Conservation (phyloP, 169 alveolate species). For the Plasmodium relictum region DNA sequence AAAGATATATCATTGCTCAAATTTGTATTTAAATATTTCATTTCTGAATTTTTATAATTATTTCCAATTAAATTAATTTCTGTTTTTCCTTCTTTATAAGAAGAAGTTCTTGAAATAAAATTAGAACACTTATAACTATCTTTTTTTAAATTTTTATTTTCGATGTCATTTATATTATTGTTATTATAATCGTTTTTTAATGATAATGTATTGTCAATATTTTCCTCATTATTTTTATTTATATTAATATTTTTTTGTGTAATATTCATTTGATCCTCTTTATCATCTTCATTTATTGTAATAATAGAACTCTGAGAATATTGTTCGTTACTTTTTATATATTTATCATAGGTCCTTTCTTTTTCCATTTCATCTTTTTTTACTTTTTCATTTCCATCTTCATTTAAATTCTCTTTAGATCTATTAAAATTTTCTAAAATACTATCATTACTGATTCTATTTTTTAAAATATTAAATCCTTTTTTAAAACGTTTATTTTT, state of each 20-base stretch:
- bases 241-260: too few relatives aligned
- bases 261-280: too few relatives aligned
- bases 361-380: not conserved
- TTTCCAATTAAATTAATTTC: constrained; percentile 12
- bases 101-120: constrained; percentile 19
- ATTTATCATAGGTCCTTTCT: not conserved
- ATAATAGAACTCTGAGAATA: too few relatives aligned
- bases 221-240: too few relatives aligned
- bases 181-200: not conserved
- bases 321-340: not conserved
- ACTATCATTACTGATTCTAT: constrained; percentile 19
- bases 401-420: not conserved
- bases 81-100: constrained; percentile 42
- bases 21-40: not conserved
- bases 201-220: too few relatives aligned
- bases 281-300: too few relatives aligned
- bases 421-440: not conserved
- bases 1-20: not conserved
- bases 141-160: not conserved
- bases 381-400: not conserved
- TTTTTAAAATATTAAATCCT: constrained; percentile 39
- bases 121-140: constrained; percentile 9
- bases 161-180: not conserved
- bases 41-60: constrained; percentile 17
- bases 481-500: constrained; percentile 24